A percentile compares a stretch with the other conserved stretches of the same genome.
Evolutionary conservation across 139 green algal genomes (phyloP).

Genomic region (Micromonas pusilla): DNA sequence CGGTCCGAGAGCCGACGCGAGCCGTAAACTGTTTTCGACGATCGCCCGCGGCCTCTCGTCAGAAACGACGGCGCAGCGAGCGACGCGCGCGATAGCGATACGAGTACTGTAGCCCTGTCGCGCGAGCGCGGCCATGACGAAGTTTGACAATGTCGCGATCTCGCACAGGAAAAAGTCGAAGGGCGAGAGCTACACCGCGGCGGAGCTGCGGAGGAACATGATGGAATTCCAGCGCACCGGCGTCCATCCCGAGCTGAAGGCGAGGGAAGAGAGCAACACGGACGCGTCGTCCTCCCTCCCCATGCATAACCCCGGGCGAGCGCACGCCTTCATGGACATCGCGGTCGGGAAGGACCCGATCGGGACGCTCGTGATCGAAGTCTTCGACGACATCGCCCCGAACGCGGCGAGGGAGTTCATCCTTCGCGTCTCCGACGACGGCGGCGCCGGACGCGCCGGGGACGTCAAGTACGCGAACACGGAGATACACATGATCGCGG

Average conservation of each 20-base stretch:
- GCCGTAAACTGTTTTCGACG: too few relatives aligned
- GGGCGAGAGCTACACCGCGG: background rate
- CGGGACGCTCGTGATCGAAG: background rate
- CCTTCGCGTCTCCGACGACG: background rate
- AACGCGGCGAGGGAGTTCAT: too few relatives aligned
- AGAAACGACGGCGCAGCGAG: too few relatives aligned
- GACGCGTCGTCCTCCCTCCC: background rate
- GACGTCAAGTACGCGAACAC: background rate
- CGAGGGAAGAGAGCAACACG: background rate
- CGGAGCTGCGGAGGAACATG: background rate
- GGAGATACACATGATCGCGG: background rate
- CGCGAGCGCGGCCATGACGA: background rate
- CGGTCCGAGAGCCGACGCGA: too few relatives aligned
- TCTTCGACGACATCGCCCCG: background rate
- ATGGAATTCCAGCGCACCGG: background rate
- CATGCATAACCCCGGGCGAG: background rate
- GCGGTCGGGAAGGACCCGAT: background rate
- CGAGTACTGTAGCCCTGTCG: too few relatives aligned
- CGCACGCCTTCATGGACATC: background rate
- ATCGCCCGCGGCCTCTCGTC: too few relatives aligned
- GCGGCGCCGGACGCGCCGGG: background rate
- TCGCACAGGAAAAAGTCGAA: background rate
- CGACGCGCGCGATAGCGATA: too few relatives aligned
- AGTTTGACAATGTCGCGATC: background rate
- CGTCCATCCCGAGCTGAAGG: background rate